Evolutionary conservation across 2,329 filamentous ascomycete species (phyloP).

Genomic region (Biscogniauxia marginata): DNA sequence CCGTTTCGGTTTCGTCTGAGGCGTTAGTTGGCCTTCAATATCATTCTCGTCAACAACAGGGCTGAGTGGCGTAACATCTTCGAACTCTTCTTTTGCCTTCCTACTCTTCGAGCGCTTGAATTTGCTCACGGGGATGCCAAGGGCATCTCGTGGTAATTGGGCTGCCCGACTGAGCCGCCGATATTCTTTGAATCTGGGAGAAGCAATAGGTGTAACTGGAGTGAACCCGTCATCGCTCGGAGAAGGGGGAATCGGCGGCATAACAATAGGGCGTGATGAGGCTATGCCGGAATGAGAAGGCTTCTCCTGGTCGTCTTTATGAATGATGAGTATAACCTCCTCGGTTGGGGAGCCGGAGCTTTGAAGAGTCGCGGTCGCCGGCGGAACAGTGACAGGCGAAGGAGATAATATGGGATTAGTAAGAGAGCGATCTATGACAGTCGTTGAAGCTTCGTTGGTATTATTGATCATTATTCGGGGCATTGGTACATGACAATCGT

Average conservation of each 20-base stretch:
- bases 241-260: slow-evolving; percentile 20
- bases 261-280: slow-evolving; percentile 12
- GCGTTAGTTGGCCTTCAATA: slow-evolving; percentile 2
- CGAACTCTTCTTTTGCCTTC: slow-evolving; percentile 18
- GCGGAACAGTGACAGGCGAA: no score
- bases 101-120: slow-evolving; percentile 20
- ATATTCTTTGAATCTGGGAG: slow-evolving; percentile 17
- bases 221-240: slow-evolving; percentile 30
- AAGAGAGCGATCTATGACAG: slow-evolving; percentile 16
- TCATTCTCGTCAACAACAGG: neutral
- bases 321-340: slow-evolving; percentile 29
- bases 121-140: slow-evolving; percentile 29
- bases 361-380: no score
- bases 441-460: slow-evolving; percentile 10
- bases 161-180: slow-evolving; percentile 17
- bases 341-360: no score
- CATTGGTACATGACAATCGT: slow-evolving; percentile 18
- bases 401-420: slow-evolving; percentile 5
- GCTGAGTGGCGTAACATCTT: no score
- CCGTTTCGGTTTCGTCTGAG: slow-evolving; percentile 37
- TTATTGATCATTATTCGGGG: slow-evolving; percentile 18
- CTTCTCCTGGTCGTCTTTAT: slow-evolving; percentile 17
- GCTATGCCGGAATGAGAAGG: slow-evolving; percentile 4
- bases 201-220: slow-evolving; percentile 27
- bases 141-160: slow-evolving; percentile 28